A percentile compares a stretch with the other conserved stretches of the same genome.
phyloP scores from a whole-genome alignment of 2,329 filamentous ascomycete species.

The Curvularia hawaiiensis region DNA sequence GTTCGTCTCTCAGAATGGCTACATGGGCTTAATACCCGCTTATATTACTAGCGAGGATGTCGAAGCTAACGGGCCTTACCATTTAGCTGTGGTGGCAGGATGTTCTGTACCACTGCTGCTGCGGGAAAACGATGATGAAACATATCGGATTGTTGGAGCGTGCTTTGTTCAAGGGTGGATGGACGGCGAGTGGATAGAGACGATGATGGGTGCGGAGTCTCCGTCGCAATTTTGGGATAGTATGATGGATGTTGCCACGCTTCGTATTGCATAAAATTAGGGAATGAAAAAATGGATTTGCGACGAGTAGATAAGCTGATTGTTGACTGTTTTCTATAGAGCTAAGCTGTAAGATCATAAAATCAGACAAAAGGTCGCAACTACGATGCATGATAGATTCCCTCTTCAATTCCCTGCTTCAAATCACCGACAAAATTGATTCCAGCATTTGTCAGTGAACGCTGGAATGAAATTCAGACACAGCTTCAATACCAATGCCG shows the following conservation, averaged over 20 bases:
- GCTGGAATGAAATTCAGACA: not conserved
- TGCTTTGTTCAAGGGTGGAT: slow-evolving; percentile 2
- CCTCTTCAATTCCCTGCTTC: not conserved
- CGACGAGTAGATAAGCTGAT: not conserved
- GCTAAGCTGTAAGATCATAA: not conserved
- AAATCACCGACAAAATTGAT: not conserved
- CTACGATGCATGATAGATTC: not conserved
- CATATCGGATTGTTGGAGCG: not conserved
- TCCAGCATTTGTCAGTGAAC: not conserved
- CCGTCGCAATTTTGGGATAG: not conserved
- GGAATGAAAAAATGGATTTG: not conserved
- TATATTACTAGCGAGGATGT: not conserved
- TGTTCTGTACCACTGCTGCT: not conserved
- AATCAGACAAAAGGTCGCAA: not conserved
- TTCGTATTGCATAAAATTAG: not conserved
- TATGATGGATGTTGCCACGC: not conserved
- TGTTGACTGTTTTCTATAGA: not conserved
- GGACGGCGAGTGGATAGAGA: not conserved
- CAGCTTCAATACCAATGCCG: not conserved
- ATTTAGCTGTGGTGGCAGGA: not conserved
- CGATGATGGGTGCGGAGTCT: not conserved
- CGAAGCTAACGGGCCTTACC: not conserved
- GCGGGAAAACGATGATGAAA: not conserved
- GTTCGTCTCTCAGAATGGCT: not conserved
- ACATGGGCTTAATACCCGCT: not conserved